phyloP scores from a whole-genome alignment of 108 stramenopile species.

The Schizochytrium sp. region DNA sequence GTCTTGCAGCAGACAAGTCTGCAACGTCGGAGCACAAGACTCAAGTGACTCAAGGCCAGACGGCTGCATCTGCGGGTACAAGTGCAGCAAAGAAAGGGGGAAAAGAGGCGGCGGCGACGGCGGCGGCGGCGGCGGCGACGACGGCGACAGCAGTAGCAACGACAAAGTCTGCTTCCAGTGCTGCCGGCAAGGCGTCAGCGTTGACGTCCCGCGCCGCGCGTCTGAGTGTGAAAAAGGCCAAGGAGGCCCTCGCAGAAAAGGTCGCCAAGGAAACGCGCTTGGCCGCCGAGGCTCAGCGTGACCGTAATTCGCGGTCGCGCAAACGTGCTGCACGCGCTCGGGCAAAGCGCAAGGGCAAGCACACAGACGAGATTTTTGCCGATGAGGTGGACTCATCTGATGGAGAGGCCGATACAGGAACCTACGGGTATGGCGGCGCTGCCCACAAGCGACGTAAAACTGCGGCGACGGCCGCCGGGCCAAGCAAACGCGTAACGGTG shows the following conservation, averaged over 20 bases:
- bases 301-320: neutral
- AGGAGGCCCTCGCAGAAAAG: neutral
- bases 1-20: too few relatives aligned
- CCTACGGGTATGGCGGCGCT: neutral
- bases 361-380: neutral
- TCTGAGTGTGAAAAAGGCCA: neutral
- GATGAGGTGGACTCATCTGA: constrained; percentile 6
- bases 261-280: neutral
- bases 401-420: neutral
- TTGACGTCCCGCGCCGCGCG: neutral
- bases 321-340: neutral
- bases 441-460: neutral
- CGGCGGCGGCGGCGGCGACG: too few relatives aligned
- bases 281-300: neutral
- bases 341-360: neutral
- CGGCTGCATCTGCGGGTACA: too few relatives aligned
- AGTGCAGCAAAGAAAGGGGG: too few relatives aligned
- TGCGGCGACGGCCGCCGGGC: neutral
- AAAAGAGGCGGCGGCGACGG: too few relatives aligned
- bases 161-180: too few relatives aligned
- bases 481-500: neutral
- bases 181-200: too few relatives aligned
- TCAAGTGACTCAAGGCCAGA: too few relatives aligned
- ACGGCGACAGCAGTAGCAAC: too few relatives aligned
- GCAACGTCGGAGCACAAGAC: too few relatives aligned